Evolutionary conservation across 2,329 filamentous ascomycete species (phyloP).

Genomic region (Cadophora gregata): DNA sequence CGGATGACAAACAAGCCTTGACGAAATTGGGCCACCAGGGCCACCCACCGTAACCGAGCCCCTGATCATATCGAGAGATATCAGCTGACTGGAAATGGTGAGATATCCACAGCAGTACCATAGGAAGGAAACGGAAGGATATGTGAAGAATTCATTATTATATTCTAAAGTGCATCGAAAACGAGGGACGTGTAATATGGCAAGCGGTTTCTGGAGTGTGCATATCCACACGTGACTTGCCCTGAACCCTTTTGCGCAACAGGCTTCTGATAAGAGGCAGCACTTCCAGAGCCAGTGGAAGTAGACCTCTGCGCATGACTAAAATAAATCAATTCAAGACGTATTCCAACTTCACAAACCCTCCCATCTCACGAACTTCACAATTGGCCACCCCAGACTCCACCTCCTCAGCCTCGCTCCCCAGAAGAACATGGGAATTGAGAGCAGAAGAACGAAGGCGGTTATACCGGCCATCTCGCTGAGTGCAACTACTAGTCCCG

Average conservation of each 20-base stretch:
- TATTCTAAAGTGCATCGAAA: too few relatives aligned
- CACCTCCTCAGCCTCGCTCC: slow-evolving; percentile 25
- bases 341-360: not conserved
- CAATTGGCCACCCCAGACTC: slow-evolving; percentile 28
- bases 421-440: slow-evolving; percentile 29
- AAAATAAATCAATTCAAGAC: not conserved
- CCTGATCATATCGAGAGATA: not conserved
- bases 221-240: too few relatives aligned
- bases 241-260: too few relatives aligned
- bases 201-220: too few relatives aligned
- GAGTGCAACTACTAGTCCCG: slow-evolving; percentile 22
- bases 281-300: not conserved
- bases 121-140: too few relatives aligned
- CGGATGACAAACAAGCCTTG: not conserved
- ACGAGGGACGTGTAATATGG: too few relatives aligned
- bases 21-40: not conserved
- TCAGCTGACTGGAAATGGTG: not conserved
- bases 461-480: slow-evolving; percentile 26
- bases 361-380: slow-evolving; percentile 22
- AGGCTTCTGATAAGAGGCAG: too few relatives aligned
- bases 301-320: too few relatives aligned
- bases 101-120: not conserved
- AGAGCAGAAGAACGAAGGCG: slow-evolving; percentile 19
- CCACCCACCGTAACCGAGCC: not conserved
- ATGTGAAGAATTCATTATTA: too few relatives aligned